Evolutionary conservation across 1,284 basidiomycete species (phyloP).

Genomic region (Apiotrichum gamsii): DNA sequence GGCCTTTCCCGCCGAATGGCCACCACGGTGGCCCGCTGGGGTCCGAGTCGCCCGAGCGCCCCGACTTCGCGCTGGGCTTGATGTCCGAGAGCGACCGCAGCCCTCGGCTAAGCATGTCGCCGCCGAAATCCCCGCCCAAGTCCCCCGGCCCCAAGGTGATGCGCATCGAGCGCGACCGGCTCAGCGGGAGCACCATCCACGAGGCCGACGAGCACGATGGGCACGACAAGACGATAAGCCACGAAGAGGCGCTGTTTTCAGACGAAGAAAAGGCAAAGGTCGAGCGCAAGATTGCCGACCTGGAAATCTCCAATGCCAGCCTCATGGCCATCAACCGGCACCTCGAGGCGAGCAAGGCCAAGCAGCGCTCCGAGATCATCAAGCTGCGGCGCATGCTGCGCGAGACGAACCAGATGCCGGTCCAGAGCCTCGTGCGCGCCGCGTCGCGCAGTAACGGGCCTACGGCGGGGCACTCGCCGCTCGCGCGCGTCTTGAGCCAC

Average conservation of each 20-base stretch:
- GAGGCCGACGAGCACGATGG: no score
- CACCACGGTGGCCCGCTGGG: no score
- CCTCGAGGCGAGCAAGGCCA: slow-evolving; percentile 40
- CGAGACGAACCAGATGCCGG: slow-evolving; percentile 10
- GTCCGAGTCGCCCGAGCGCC: no score
- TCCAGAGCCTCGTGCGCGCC: neutral
- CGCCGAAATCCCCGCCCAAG: no score
- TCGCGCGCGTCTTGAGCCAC: slow-evolving; percentile 2
- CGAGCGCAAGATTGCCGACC: slow-evolving; percentile 44
- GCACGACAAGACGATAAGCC: neutral
- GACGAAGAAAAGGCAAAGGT: slow-evolving; percentile 30
- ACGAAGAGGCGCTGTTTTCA: slow-evolving; percentile 4
- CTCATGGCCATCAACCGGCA: slow-evolving; percentile 43
- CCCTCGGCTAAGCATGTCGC: no score
- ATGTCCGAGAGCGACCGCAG: no score
- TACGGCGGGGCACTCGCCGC: neutral
- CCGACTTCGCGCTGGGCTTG: no score
- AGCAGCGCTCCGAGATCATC: slow-evolving; percentile 40
- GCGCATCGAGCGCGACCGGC: slow-evolving; percentile 3
- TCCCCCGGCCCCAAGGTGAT: no score
- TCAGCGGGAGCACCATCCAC: slow-evolving; percentile 11
- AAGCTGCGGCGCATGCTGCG: slow-evolving; percentile 36
- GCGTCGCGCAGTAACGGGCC: neutral
- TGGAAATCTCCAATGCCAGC: slow-evolving; percentile 44
- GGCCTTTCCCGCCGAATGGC: no score